Evolutionary conservation across 2,329 filamentous ascomycete species (phyloP).

Genomic region (Scopulariopsis brevicaulis): DNA sequence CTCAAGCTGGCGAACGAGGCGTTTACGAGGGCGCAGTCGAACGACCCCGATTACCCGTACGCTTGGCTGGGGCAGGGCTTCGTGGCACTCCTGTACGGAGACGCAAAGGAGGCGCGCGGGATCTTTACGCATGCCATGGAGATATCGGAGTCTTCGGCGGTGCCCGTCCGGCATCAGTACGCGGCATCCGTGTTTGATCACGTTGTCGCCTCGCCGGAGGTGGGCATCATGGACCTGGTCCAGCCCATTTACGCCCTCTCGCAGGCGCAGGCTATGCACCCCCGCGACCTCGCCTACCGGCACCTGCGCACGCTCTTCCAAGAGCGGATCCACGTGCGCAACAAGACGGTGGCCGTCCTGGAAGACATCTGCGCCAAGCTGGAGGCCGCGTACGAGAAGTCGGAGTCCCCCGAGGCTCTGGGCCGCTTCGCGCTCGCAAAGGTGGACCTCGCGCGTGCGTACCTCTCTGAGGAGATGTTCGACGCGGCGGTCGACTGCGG

Average conservation of each 20-base stretch:
- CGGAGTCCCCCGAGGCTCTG: constrained; percentile 65
- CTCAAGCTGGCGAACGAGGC: constrained; percentile 76
- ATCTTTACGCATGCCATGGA: constrained; percentile 93
- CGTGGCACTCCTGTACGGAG: constrained; percentile 66
- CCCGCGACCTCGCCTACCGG: constrained; percentile 58
- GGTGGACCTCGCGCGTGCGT: constrained; percentile 74
- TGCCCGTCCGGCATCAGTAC: constrained; percentile 68
- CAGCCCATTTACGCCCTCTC: constrained; percentile 82
- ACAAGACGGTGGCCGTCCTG: constrained; percentile 51
- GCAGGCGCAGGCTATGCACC: constrained; percentile 63
- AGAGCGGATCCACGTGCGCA: constrained; percentile 64
- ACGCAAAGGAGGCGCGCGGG: constrained; percentile 64
- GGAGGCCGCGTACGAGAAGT: constrained; percentile 74
- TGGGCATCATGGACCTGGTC: constrained; percentile 53
- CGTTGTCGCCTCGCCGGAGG: constrained; percentile 45
- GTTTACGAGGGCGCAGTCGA: constrained; percentile 84
- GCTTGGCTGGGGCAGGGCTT: constrained; percentile 93
- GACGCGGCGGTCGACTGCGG: constrained; percentile 65
- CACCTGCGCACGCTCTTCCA: constrained; percentile 74
- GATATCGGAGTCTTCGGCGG: constrained; percentile 67
- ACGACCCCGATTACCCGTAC: constrained; percentile 84
- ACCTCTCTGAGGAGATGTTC: constrained; percentile 58
- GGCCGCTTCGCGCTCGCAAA: constrained; percentile 72
- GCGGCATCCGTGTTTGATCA: constrained; percentile 74
- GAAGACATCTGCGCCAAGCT: constrained; percentile 55